These are phyloP conservation scores for Gaeumannomyces sp. DNA, from an alignment of 2,329 filamentous ascomycete genomes.

Conservation along the genomic window DNA sequence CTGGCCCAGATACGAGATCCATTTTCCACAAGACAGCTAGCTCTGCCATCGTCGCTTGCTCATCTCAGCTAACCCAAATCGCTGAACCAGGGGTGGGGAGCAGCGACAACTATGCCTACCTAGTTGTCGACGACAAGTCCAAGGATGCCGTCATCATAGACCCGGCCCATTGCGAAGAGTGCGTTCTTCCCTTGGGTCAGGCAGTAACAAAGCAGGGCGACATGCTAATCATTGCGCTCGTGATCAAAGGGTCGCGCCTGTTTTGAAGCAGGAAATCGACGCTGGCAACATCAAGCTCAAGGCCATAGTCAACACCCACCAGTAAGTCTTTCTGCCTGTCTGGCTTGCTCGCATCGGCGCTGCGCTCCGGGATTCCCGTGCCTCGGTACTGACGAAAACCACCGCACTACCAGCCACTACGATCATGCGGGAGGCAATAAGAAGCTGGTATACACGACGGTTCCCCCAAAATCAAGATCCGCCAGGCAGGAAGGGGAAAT, in stretches of 20 bases:
- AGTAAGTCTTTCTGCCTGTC: constrained; percentile 54
- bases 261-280: constrained; percentile 67
- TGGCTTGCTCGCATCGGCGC: background rate
- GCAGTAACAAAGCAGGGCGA: background rate
- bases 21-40: background rate
- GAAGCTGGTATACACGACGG: constrained; percentile 52
- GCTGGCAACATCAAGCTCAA: constrained; percentile 72
- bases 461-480: background rate
- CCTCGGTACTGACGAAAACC: background rate
- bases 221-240: too few relatives aligned
- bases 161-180: constrained; percentile 74
- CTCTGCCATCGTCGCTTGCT: background rate
- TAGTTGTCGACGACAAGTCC: constrained; percentile 71
- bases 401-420: constrained; percentile 58
- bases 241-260: constrained; percentile 46
- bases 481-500: too few relatives aligned
- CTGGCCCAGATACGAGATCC: background rate
- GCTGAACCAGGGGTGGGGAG: constrained; percentile 59
- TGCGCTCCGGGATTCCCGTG: constrained; percentile 1
- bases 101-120: constrained; percentile 79
- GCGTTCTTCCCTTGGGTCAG: constrained; percentile 23
- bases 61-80: background rate
- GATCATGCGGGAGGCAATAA: constrained; percentile 92
- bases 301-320: constrained; percentile 93
- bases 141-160: constrained; percentile 75